phyloP scores from a whole-genome alignment of 2,329 filamentous ascomycete genomes.

The Fusarium tjaetaba region DNA sequence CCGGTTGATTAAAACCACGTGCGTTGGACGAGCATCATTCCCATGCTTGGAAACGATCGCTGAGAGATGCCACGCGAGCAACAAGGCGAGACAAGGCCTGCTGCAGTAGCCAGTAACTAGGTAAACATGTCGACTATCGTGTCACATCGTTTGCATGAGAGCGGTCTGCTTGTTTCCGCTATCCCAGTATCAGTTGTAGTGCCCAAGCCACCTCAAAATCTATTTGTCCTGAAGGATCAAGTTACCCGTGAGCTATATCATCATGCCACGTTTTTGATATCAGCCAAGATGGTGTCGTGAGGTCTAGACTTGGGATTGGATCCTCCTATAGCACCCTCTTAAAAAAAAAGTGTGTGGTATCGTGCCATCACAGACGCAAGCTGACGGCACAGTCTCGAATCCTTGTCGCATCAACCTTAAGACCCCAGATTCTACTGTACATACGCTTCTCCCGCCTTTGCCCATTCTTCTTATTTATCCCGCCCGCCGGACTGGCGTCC shows the following conservation, averaged over 20 bases:
- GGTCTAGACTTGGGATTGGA: constrained; percentile 11
- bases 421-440: too few relatives aligned
- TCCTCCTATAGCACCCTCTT: not conserved
- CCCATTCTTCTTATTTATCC: not conserved
- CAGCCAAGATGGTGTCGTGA: not conserved
- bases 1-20: constrained; percentile 19
- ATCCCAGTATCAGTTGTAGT: not conserved
- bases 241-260: not conserved
- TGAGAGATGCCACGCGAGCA: constrained; percentile 28
- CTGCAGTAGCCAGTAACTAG: not conserved
- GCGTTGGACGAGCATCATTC: constrained; percentile 17
- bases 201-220: not conserved
- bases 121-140: constrained; percentile 7
- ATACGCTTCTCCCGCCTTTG: not conserved
- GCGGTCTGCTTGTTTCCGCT: not conserved
- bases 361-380: constrained; percentile 23
- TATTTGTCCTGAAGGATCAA: not conserved
- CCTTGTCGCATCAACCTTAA: constrained; percentile 16
- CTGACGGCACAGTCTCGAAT: constrained; percentile 17
- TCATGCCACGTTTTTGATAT: constrained; percentile 20
- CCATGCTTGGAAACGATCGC: constrained; percentile 9
- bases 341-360: constrained; percentile 4
- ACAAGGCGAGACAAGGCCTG: constrained; percentile 3
- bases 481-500: not conserved
- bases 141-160: constrained; percentile 18